Evolutionary conservation across 1,284 basidiomycete genomes (phyloP), one percentile per base, ranked within the genome.

Genomic region (Leccinum cinnamomeum): DNA sequence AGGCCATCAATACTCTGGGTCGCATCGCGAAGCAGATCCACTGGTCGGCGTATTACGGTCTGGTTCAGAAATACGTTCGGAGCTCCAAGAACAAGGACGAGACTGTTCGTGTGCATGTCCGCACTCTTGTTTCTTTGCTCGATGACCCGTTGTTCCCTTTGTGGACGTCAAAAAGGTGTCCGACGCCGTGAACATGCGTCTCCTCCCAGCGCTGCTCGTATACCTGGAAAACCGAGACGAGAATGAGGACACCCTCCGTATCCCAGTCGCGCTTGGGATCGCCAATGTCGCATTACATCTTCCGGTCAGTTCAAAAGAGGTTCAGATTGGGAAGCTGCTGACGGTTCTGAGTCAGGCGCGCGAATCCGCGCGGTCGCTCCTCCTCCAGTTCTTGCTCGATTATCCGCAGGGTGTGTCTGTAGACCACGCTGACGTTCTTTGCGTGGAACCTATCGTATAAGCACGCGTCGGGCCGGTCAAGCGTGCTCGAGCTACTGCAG

Each of bases 361-460:
- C 71, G 96, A 97, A 72, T 85, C 93, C 1, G 97, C 94, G 70
- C 90, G 97, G 23, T 87, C 91, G 44, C 87, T 95, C 35, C 84
- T 97, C 46, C 85, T 99, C 51, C 94, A 97, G 72, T 99, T 99
- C 83, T 80, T 99, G 62, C 86, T 99, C 46, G 97, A 99, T 71
- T 99, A 99, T 71, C 97, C 97, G 2, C 97, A 99, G 75, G 97
- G 97, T 41, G 92, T 94, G 97, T 2, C 82, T 99, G 11, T 89
- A 88, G 65, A 90, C 88, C 57, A 93, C 94, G 69, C 92, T 99
- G 84, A 85, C 89, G 0, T 98, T 98, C 80, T 83, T 99, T 28
- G 94, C 95, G 25, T 94, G 94, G 75, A 99, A 99, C 74, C 78
- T 98, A 25, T 89, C 93, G 4, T 99, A 98, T 75, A 85, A 90